Base-by-base conservation (phyloP, 805 yeast species). In the Wickerhamomyces bovis region DNA sequence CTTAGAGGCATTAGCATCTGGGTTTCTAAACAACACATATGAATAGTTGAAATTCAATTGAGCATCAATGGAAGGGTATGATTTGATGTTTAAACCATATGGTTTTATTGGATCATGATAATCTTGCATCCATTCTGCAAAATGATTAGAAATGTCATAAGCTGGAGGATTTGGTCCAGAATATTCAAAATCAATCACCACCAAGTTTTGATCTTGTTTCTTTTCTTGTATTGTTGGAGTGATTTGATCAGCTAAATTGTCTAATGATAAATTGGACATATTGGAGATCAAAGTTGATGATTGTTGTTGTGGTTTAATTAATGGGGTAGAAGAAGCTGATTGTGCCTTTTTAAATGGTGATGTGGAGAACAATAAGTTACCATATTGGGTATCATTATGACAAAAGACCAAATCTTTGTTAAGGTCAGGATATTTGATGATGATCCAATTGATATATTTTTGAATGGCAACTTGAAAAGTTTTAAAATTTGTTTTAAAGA, bases 341-440 rank as follows among this genome's bases (percentile, higher is more conserved):
- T 22, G 21, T 28, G 47, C 12, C 38, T 21, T 22, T 28, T 77
- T 72, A 20, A 43, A 45, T 39, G 86, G 81, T 2, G 77, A 78
- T n/a, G 70, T 63, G 22, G 62, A 52, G 48, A 92, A 78, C 46
- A 94, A 71, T 52, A 94, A 72, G 61, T 94, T 94, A 30, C 99
- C 99, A 63, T 94, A 92, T 65, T 94, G 99, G 1, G 98, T 85
- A 65, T 92, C 99, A 61, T 94, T 94, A 66, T 94, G 99, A 57
- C 97, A 89, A 61, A 94, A 94, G 13, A 79, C 89, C 50, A 86
- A 71, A 45, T 74, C 70, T 13, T 72, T 68, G 42, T 70, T 66
- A 33, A 80, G 64, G 19, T 62, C 63, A 10, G 64, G 75, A 56
- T 83, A 79, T 50, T 75, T 68, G 6, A 55, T 56, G 33, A 70